A percentile compares a stretch with the other conserved stretches of the same genome.
phyloP scores from a whole-genome alignment of 2,329 filamentous ascomycete species.

The Tolypocladium guangdongense region DNA sequence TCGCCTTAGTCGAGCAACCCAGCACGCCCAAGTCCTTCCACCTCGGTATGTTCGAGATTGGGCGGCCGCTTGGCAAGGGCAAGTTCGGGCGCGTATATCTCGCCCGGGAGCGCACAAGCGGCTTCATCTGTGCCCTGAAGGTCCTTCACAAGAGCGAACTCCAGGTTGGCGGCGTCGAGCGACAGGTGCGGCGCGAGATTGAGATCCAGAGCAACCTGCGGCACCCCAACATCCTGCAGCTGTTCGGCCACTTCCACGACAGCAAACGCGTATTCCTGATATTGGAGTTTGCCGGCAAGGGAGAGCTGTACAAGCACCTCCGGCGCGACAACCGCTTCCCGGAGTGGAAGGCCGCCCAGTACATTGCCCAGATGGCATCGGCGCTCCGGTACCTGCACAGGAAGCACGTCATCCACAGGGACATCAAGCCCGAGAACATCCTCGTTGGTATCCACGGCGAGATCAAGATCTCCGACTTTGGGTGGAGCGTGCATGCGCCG shows the following conservation, averaged over 20 bases:
- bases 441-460: slow-evolving; percentile 76
- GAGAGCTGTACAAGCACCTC: slow-evolving; percentile 62
- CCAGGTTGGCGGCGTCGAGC: slow-evolving; percentile 56
- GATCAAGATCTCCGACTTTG: slow-evolving; percentile 97
- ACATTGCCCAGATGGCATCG: slow-evolving; percentile 59
- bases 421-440: slow-evolving; percentile 25
- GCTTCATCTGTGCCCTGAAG: slow-evolving; percentile 63
- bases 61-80: slow-evolving; percentile 60
- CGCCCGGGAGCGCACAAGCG: slow-evolving; percentile 52
- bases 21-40: slow-evolving; percentile 58
- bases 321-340: slow-evolving; percentile 55
- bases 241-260: slow-evolving; percentile 64
- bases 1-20: slow-evolving; percentile 46
- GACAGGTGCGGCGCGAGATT: slow-evolving; percentile 61
- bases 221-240: slow-evolving; percentile 52
- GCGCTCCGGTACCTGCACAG: slow-evolving; percentile 18
- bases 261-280: slow-evolving; percentile 62
- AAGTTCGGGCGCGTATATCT: slow-evolving; percentile 67
- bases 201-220: slow-evolving; percentile 64
- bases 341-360: slow-evolving; percentile 59
- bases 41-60: slow-evolving; percentile 70
- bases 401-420: slow-evolving; percentile 21
- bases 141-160: slow-evolving; percentile 61
- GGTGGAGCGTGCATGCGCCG: slow-evolving; percentile 95
- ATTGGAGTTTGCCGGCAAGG: slow-evolving; percentile 53